Percentiles rank a stretch among this genome's conserved stretches.
These are phyloP conservation scores for Huntiella bhutanensis DNA, from an alignment of 2,329 filamentous ascomycete species.

Conservation along the genomic window DNA sequence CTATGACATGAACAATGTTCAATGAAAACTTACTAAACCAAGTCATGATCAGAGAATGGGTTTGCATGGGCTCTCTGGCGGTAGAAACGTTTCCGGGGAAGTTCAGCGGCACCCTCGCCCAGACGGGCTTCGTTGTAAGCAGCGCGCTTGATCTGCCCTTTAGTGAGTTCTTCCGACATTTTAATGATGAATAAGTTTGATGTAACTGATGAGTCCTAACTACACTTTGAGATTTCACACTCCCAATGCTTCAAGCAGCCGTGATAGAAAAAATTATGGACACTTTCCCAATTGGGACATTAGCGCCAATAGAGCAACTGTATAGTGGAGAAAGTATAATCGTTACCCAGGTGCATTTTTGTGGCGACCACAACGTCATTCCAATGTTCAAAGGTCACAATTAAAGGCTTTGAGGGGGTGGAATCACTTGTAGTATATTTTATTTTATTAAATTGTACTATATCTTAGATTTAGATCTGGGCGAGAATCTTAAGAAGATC, in stretches of 20 bases:
- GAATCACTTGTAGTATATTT: background rate
- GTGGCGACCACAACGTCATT: background rate
- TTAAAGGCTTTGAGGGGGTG: background rate
- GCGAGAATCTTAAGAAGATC: constrained; percentile 80
- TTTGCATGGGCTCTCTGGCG: constrained; percentile 93
- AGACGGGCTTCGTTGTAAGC: constrained; percentile 32
- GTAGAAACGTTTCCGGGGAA: constrained; percentile 93
- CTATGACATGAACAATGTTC: background rate
- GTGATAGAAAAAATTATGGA: constrained; percentile 3
- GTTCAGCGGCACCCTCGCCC: constrained; percentile 30
- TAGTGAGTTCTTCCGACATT: constrained; percentile 18
- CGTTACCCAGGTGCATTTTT: background rate
- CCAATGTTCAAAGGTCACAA: background rate
- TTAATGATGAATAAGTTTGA: constrained; percentile 1
- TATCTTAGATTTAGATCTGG: constrained; percentile 32
- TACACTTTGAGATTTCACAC: too few species aligned
- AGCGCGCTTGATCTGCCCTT: constrained; percentile 46
- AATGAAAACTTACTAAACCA: constrained; percentile 53
- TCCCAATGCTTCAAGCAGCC: too few species aligned
- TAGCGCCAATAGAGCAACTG: background rate
- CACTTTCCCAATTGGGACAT: constrained; percentile 3
- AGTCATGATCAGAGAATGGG: constrained; percentile 83
- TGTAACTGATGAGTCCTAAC: background rate
- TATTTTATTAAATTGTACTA: background rate
- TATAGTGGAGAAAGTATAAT: background rate